Evolutionary conservation across 2,329 filamentous ascomycete species (phyloP).

Genomic region (Diaporthe sp.): DNA sequence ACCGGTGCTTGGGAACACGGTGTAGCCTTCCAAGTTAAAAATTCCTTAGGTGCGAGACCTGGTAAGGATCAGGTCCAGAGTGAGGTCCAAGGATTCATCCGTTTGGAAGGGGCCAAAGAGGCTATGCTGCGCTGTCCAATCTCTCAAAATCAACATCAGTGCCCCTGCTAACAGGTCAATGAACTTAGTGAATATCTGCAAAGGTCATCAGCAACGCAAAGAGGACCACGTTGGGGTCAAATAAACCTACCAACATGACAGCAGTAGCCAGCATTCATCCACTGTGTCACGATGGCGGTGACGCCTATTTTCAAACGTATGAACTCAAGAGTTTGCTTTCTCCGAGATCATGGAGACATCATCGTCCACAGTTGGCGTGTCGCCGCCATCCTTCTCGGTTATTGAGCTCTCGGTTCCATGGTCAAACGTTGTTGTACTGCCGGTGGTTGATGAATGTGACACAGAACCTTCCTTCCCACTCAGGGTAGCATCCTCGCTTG

Average conservation of each 20-base stretch:
- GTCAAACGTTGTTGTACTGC: constrained; percentile 26
- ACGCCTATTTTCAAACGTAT: constrained; percentile 5
- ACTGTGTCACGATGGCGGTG: background rate
- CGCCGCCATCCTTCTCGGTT: constrained; percentile 5
- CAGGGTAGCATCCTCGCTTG: constrained; percentile 9
- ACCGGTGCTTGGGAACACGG: background rate
- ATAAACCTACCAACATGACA: background rate
- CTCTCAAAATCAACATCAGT: background rate
- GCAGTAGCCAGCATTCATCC: background rate
- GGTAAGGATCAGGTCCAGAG: background rate
- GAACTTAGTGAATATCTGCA: background rate
- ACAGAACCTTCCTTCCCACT: constrained; percentile 2
- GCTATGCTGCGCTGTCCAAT: background rate
- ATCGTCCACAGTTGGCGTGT: constrained; percentile 2
- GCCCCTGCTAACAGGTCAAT: background rate
- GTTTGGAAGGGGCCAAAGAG: background rate
- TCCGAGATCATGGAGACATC: constrained; percentile 15
- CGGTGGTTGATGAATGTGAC: constrained; percentile 30
- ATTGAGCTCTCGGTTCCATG: background rate
- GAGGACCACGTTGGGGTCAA: background rate
- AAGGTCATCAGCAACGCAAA: background rate
- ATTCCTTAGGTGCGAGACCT: too few relatives aligned
- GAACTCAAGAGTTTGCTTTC: background rate
- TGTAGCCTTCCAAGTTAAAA: background rate
- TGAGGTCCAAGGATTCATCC: background rate